Base-by-base conservation (phyloP, 2,329 filamentous ascomycete species). In the Botryosphaeria agaves region DNA sequence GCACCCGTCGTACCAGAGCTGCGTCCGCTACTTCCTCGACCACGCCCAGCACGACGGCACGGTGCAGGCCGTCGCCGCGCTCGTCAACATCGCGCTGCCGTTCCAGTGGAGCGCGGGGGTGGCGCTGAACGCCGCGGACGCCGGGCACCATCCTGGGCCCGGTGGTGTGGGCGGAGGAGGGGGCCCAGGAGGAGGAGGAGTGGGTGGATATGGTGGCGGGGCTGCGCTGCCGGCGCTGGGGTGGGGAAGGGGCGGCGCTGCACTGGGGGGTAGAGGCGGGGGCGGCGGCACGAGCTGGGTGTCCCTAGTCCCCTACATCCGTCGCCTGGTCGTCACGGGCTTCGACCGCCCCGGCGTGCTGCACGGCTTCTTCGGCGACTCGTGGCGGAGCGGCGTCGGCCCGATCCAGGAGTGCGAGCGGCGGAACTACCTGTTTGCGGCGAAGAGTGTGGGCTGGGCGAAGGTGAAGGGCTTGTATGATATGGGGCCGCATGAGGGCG, bases 321-420 rank as follows among this genome's bases (percentile, higher is more conserved):
- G 87, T 19, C 80, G 89, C 11, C 67, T 95, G 2, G 74, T 95
- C 28, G 82, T 82, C 11, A 95, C 87, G 0, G 87, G 85, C 2
- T 89, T 92, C 59, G 89, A 95, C 51, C 75, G 74, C 24, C 74
- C 79, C 0, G 74, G 74, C 0, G 76, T 95, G n/a, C 61, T 98
- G 36, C 82, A 93, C 47, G 84, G 84, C 7, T 93, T 94, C 59
- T 98, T 95, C 44, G 89, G 89, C n/a, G 81, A 94, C 39, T 78
- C 92, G 48, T 98, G 85, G 81, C 55, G 61, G 19, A 61, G 68
- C 14, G 89, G 89, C 2, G 66, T 95, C 29, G 79, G 84, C 0
- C 72, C 75, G 7, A 61, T 94, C 35, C 80, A 92, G 47, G 82
- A 94, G 51, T 76, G 79, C 39, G 89, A 98, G 55, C 70, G 89